Evolutionary conservation across 306 rosid species (phyloP).

Genomic region (Quercus aquifolioides): DNA sequence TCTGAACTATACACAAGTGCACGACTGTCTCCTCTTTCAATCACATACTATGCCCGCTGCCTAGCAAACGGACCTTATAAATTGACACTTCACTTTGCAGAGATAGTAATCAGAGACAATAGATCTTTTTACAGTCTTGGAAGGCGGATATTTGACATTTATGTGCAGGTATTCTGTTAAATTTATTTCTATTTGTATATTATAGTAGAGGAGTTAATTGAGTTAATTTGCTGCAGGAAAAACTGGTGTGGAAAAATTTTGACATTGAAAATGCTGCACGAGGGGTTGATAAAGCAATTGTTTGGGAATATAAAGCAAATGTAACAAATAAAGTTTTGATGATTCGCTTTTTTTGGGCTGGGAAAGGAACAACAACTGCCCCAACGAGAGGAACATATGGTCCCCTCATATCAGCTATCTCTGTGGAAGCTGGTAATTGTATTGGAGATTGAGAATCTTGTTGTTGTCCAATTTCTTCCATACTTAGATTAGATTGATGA

Average conservation of each 20-base stretch:
- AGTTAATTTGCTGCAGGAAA: constrained; percentile 32
- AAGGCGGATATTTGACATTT: constrained; percentile 54
- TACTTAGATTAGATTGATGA: neutral
- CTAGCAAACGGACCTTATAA: constrained; percentile 58
- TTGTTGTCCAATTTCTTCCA: neutral
- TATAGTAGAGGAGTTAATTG: constrained; percentile 9
- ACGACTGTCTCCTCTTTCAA: constrained; percentile 47
- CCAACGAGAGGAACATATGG: constrained; percentile 53
- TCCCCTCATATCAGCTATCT: constrained; percentile 64
- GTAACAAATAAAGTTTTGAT: constrained; percentile 31
- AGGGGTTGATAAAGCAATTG: constrained; percentile 35
- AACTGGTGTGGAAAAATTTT: constrained; percentile 37
- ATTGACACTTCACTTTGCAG: constrained; percentile 45
- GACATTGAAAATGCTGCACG: constrained; percentile 36
- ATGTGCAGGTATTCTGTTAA: constrained; percentile 47
- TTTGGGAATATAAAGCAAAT: constrained; percentile 22
- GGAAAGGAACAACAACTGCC: constrained; percentile 57
- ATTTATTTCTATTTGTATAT: constrained; percentile 1
- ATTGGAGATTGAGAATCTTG: too few relatives aligned
- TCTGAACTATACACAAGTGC: constrained; percentile 42
- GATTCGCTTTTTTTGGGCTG: constrained; percentile 62
- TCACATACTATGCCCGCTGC: constrained; percentile 56
- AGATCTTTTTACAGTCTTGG: constrained; percentile 50
- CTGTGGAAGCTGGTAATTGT: constrained; percentile 49
- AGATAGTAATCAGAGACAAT: constrained; percentile 44